phyloP scores from a whole-genome alignment of 345 rosid genomes.

The Anastatica hierochuntica region DNA sequence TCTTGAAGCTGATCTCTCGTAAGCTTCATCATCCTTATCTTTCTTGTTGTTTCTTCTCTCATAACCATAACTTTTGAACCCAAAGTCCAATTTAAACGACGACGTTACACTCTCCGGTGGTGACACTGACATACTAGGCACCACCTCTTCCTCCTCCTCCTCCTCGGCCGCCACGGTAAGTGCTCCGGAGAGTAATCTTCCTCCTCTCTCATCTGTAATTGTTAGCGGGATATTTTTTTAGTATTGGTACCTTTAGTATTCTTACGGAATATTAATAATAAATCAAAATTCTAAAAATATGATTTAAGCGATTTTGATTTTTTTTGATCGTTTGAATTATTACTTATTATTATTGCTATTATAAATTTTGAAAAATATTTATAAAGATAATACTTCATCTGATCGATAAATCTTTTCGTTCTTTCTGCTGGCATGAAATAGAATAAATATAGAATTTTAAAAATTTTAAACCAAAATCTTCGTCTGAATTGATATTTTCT shows the following conservation, averaged over 20 bases:
- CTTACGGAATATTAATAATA: too few species aligned
- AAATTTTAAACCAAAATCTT: too few species aligned
- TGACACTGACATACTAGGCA: constrained; percentile 46
- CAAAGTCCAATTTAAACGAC: constrained; percentile 76
- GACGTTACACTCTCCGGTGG: constrained; percentile 83
- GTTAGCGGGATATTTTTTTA: constrained; percentile 22
- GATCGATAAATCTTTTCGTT: too few species aligned
- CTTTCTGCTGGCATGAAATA: too few species aligned
- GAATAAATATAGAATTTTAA: too few species aligned
- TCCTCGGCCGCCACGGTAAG: constrained; percentile 30
- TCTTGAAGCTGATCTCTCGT: constrained; percentile 52
- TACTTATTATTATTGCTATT: too few species aligned
- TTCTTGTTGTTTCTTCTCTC: constrained; percentile 43
- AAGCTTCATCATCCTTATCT: constrained; percentile 30
- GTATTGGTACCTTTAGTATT: not conserved
- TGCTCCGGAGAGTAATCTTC: constrained; percentile 36
- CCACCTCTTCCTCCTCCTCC: constrained; percentile 40
- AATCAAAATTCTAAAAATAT: too few species aligned
- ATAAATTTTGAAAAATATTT: too few species aligned
- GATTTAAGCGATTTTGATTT: too few species aligned
- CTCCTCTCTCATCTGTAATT: constrained; percentile 29
- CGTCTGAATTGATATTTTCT: too few species aligned
- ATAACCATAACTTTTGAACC: constrained; percentile 35
- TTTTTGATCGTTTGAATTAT: too few species aligned
- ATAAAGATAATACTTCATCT: too few species aligned